These are phyloP conservation scores for Gastrolobium villosum DNA, from an alignment of 306 rosid species.

Conservation along the genomic window DNA sequence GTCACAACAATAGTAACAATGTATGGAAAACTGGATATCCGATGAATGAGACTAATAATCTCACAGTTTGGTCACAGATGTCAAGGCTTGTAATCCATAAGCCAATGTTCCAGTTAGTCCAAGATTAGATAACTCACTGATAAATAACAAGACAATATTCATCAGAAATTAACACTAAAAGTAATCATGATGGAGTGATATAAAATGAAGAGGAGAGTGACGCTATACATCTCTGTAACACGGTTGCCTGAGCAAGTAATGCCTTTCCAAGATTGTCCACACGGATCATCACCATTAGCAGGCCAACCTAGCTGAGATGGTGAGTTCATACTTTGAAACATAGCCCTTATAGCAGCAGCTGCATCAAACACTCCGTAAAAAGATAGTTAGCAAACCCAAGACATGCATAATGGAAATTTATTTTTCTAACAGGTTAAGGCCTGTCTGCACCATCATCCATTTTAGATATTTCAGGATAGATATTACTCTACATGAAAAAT, in stretches of 20 bases:
- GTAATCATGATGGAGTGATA: conserved; percentile 32
- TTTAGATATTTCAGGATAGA: conserved; percentile 24
- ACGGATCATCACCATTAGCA: conserved; percentile 78
- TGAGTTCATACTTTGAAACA: conserved; percentile 69
- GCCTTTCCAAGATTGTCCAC: conserved; percentile 94
- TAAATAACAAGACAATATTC: conserved; percentile 37
- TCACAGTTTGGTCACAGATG: conserved; percentile 76
- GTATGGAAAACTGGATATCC: conserved; percentile 25
- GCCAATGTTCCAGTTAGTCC: conserved; percentile 73
- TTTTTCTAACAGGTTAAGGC: neutral
- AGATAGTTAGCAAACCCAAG: conserved; percentile 37
- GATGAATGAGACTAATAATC: conserved; percentile 48
- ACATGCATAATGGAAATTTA: conserved; percentile 27
- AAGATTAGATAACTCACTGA: conserved; percentile 75
- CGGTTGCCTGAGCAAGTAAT: conserved; percentile 76
- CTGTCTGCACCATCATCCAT: conserved; percentile 19
- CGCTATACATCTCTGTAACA: conserved; percentile 79
- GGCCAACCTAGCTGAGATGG: conserved; percentile 84
- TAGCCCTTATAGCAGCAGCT: conserved; percentile 66
- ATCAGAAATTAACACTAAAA: conserved; percentile 50
- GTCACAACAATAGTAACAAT: conserved; percentile 41
- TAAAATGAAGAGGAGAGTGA: conserved; percentile 37
- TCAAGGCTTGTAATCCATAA: conserved; percentile 62
- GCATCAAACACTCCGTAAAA: conserved; percentile 46
- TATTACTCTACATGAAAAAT: conserved; percentile 7